Conservation (phyloP, 2,329 filamentous ascomycete species). For the Botrytis porri region DNA sequence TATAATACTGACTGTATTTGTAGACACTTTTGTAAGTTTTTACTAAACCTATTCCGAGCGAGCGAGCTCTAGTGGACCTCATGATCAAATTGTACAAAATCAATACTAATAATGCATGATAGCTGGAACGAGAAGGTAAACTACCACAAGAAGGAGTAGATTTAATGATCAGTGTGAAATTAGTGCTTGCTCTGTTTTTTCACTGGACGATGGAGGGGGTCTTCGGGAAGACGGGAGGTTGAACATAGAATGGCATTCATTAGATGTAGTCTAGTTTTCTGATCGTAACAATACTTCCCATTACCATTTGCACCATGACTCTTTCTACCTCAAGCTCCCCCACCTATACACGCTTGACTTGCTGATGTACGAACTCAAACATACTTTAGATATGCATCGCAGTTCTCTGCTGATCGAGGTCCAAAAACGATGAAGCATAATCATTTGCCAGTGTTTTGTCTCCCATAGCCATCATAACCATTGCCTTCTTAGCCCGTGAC, state of each 20-base stretch:
- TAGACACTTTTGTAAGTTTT: slow-evolving; percentile 64
- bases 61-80: slow-evolving; percentile 10
- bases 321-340: slow-evolving; percentile 20
- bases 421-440: slow-evolving; percentile 52
- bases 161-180: slow-evolving; percentile 1
- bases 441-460: slow-evolving; percentile 55
- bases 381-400: slow-evolving; percentile 18
- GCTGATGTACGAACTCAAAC: neutral
- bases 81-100: neutral
- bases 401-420: slow-evolving; percentile 44
- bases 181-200: slow-evolving; percentile 6
- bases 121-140: slow-evolving; percentile 96
- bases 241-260: slow-evolving; percentile 20
- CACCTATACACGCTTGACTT: neutral
- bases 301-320: slow-evolving; percentile 25
- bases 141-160: slow-evolving; percentile 70
- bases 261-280: slow-evolving; percentile 20
- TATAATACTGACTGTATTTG: slow-evolving; percentile 22
- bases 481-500: slow-evolving; percentile 63
- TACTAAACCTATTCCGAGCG: neutral
- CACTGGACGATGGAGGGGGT: neutral
- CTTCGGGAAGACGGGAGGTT: neutral
- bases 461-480: slow-evolving; percentile 58
- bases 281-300: slow-evolving; percentile 16
- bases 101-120: slow-evolving; percentile 20